Evolutionary conservation across 2,329 filamentous ascomycete genomes (phyloP), one percentile per base, ranked within the genome.

Genomic region (Bertia moriformis): DNA sequence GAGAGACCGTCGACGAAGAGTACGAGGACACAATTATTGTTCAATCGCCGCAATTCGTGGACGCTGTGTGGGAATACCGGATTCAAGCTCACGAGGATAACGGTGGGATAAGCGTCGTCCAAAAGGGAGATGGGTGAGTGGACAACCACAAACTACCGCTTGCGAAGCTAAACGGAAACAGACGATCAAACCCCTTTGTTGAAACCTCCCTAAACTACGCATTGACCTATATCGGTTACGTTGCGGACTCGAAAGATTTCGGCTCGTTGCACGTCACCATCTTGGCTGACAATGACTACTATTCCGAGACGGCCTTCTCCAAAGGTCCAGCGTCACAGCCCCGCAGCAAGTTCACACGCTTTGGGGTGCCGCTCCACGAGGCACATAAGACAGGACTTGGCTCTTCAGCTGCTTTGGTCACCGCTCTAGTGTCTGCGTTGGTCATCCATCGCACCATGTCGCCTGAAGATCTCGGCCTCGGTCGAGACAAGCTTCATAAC

Each of bases 351-450:
- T 96, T 96, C 63, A 71, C 76, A 45, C 71, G 79, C 54, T 94
- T 94, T 60, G 70, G 73, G 33, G 78, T 89, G 14, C 73, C 78
- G 4, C 71, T 98, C 24, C 63, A 69, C 42, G 70, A 78, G 45
- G 88, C 89, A 14, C 83, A 95, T 69, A 98, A 98, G 66, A 98
- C 91, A 0, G 91, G 91, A 2, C 74, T 98, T 19, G 91, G 91
- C 42, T 95, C 88, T 10, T 95, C 88, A 1, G 91, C 91, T 3
- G 91, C 91, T 3, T 73, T 98, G 12, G 89, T 96, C 20, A 96
- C 91, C 1, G 71, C 88, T 30, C 73, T 98, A 30, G 85, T 83
- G 1, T 83, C 79, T 30, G 76, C 83, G 1, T 61, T 93, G 2
- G 71, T 93, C 19, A 62, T 66, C n/a, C 78, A 88, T 61, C 88